Base-by-base conservation (phyloP, 306 rosid genomes). In the Carpinus fangiana region DNA sequence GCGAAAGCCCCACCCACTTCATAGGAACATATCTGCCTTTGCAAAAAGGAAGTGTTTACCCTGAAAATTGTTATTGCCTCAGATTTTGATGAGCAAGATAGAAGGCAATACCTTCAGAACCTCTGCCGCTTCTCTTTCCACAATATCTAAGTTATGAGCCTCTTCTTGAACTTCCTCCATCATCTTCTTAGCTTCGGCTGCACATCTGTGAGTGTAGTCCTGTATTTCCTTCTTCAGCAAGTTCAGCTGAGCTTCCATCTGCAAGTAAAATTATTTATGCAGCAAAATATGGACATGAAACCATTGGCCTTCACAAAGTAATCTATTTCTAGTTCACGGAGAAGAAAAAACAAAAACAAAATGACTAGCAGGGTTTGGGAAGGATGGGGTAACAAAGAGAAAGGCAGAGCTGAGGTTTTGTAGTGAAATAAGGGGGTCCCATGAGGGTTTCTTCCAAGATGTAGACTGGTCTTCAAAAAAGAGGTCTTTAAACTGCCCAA, bases 41-140 rank as follows among this genome's bases (percentile, higher is more conserved):
- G 3, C 13, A 4, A 28, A 60, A 60, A 26, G 13, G 20, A 20
- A 20, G 10, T 60, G 9, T 26, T 4, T 3, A 8, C 16, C 21
- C 10, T 8, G 64, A 57, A n/a, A 8, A 57, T 8, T 21, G 26
- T 57, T 21, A 6, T 57, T 57, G 4, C 31, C 28, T 20, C 12
- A 9, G 13, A 57, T 20, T 57, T 57, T 57, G 8, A 8, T 21
- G 18, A 7, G 34, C 5, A 18, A 9, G n/a, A 52, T 46, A 81
- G 20, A 13, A 34, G 43, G 46, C 56, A 36, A 59, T 84, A 94
- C 98, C 97, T 92, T 84, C 60, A 88, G 79, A 88, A 89, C 87
- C 53, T 85, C 93, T 2, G 79, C 90, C 14, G 89, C 97, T 83
- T 93, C 98, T 82, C 80, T 79, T 82, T 93, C 96, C 87, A 90